Conservation (phyloP, 805 yeast species). For the Zygosaccharomyces bisporus region DNA sequence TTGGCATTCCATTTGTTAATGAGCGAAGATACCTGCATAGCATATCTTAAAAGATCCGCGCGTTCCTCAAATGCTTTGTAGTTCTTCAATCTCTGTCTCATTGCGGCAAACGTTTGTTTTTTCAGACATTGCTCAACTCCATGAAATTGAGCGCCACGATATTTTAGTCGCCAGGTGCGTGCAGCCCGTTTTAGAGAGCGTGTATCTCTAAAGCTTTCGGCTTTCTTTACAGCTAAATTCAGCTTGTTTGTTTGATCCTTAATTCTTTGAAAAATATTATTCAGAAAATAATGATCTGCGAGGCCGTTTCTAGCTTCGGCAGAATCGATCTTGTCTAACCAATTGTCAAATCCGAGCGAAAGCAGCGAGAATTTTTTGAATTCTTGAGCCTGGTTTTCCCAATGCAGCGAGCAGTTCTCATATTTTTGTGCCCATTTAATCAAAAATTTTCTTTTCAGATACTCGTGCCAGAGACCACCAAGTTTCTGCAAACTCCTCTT, state of each 20-base stretch:
- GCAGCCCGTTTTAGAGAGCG: not conserved
- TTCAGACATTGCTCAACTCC: conserved; percentile 1
- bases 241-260: conserved; percentile 7
- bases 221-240: not conserved
- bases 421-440: conserved; percentile 14
- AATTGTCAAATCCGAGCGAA: conserved; percentile 19
- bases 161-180: conserved; percentile 4
- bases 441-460: conserved; percentile 14
- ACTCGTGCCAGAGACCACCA: conserved; percentile 18
- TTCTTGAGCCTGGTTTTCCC: conserved; percentile 15
- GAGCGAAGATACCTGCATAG: conserved; percentile 9
- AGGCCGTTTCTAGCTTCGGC: conserved; percentile 19
- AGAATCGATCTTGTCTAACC: conserved; percentile 18
- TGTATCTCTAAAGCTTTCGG: not conserved
- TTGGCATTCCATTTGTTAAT: conserved; percentile 9
- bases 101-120: not conserved
- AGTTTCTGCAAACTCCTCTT: conserved; percentile 14
- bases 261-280: conserved; percentile 17
- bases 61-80: conserved; percentile 15
- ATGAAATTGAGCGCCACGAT: conserved; percentile 3
- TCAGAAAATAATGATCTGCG: conserved; percentile 27
- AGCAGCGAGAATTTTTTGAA: conserved; percentile 18
- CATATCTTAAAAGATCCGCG: conserved; percentile 12
- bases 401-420: conserved; percentile 4
- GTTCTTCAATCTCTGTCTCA: conserved; percentile 8